A percentile compares a stretch with the other conserved stretches of the same genome.
Evolutionary conservation across 75 land plant genomes (phyloP).

Genomic region (Pinus taeda): DNA sequence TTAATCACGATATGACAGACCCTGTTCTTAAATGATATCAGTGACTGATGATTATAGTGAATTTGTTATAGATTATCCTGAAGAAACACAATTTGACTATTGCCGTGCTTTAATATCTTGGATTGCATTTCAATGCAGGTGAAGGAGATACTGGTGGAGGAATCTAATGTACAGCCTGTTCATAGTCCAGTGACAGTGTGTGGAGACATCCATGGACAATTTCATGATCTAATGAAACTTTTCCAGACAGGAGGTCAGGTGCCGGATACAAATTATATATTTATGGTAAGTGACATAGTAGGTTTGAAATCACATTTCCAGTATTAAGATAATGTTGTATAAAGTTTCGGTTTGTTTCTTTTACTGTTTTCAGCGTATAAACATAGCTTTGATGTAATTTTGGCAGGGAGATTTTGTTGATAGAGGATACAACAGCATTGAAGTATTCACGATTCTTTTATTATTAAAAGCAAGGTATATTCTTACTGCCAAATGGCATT

Average conservation of each 20-base stretch:
- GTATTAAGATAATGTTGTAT: not conserved
- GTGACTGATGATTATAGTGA: too few relatives aligned
- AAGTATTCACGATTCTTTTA: constrained; percentile 36
- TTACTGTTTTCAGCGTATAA: not conserved
- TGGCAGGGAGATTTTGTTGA: constrained; percentile 54
- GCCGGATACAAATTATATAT: constrained; percentile 43
- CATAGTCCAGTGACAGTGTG: constrained; percentile 51
- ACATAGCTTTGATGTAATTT: not conserved
- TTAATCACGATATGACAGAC: too few relatives aligned
- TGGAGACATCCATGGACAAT: constrained; percentile 51
- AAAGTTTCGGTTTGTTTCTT: not conserved
- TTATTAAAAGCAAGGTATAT: constrained; percentile 1
- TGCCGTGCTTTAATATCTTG: not conserved
- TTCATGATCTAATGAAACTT: constrained; percentile 55
- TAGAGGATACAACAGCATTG: constrained; percentile 48
- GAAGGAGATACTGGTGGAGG: constrained; percentile 46
- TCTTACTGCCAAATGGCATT: not conserved
- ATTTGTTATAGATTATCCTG: too few relatives aligned
- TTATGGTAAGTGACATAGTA: constrained; percentile 26
- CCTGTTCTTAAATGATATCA: too few relatives aligned
- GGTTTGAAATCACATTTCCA: not conserved
- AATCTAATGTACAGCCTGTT: constrained; percentile 50
- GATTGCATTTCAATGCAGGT: constrained; percentile 17
- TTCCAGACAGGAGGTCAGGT: constrained; percentile 54
- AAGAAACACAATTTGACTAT: not conserved